Base-by-base conservation (phyloP, 306 rosid species). In the Sophora flavescens region DNA sequence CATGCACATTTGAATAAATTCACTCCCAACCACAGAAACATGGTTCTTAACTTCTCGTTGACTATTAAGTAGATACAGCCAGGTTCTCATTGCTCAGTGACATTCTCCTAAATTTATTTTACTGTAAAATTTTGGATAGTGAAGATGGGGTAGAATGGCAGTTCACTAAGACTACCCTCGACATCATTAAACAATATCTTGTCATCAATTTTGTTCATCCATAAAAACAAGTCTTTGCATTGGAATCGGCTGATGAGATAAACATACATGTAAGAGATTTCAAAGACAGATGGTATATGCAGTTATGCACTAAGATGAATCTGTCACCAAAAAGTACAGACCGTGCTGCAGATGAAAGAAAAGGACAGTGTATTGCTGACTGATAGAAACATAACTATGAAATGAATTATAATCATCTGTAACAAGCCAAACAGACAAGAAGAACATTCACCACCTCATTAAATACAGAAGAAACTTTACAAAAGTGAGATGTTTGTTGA, bases 361-460 rank as follows among this genome's bases (percentile, higher is more conserved):
- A 13, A 42, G 38, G 41, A 65, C 42, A 6, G 33, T 6, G 2
- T 17, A 8, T 2, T 3, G 48, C 30, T 63, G 13, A 17, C 12
- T 17, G 61, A 54, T 15, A 3, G 35, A 39, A 63, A 63, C 70
- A 63, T 54, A 26, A 63, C 52, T 10, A 65, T 17, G 50, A 42
- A 4, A 65, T 41, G 53, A 65, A 17, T 18, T 7, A 41, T 12
- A 65, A 65, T 18, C 16, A 17, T 41, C n/a, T 11, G 8, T 8
- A 17, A 42, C 52, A 39, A 39, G 15, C 70, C 52, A 65, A 65
- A 65, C 26, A 17, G 6, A 35, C 13, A 39, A 15, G 33, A 14
- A 38, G 69, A 16, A 18, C 36, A 57, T 57, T 54, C 32, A 11
- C 33, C 61, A 17, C 32, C 61, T 54, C 30, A 16, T 7, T 53